Evolutionary conservation across 1,284 basidiomycete genomes (phyloP).

Genomic region (Heterobasidion occidentale): DNA sequence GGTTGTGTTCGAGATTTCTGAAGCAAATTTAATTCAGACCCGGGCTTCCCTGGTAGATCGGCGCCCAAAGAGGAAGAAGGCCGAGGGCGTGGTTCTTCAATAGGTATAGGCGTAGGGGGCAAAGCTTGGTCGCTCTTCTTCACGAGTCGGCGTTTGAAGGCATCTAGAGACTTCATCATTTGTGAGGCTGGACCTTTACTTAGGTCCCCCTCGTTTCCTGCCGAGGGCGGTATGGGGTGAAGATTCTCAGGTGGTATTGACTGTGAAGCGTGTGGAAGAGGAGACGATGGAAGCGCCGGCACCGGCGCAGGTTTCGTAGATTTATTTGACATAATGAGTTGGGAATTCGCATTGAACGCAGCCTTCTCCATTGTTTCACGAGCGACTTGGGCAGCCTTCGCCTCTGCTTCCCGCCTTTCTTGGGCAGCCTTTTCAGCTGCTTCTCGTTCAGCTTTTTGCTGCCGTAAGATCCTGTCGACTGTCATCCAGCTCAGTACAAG

Average conservation of each 20-base stretch:
- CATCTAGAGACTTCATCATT: not conserved
- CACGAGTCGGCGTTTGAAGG: not conserved
- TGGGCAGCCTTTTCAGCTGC: constrained; percentile 42
- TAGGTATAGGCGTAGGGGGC: not conserved
- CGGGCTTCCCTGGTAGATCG: not conserved
- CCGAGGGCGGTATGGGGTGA: not conserved
- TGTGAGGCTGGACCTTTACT: not conserved
- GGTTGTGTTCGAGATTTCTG: not conserved
- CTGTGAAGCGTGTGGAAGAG: not conserved
- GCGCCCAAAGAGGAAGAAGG: not conserved
- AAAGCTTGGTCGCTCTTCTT: not conserved
- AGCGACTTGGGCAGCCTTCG: constrained; percentile 8
- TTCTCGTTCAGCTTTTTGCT: constrained; percentile 71
- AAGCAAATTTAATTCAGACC: not conserved
- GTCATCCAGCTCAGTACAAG: constrained; percentile 1
- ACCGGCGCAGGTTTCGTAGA: not conserved
- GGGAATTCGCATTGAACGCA: not conserved
- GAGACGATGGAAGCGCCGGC: not conserved
- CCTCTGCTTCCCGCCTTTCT: constrained; percentile 6
- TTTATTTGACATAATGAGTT: not conserved
- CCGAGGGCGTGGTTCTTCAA: not conserved
- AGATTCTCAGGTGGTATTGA: not conserved
- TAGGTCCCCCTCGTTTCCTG: not conserved
- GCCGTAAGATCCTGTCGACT: constrained; percentile 89
- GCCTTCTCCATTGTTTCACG: not conserved